These are phyloP conservation scores for Linderniella brevidens DNA, from an alignment of 257 asterid genomes.

Conservation along the genomic window DNA sequence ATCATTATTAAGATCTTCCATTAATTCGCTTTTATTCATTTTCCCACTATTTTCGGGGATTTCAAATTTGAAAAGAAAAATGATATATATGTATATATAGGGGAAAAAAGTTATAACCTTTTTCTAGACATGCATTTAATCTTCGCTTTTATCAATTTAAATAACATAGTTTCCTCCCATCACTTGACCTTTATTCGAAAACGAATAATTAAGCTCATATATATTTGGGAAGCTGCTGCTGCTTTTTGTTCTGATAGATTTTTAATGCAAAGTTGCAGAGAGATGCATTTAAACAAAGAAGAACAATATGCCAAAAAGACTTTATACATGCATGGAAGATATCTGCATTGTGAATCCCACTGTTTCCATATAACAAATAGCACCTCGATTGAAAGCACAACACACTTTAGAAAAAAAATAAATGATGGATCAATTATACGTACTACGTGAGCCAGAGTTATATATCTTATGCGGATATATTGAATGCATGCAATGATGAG, in stretches of 20 bases:
- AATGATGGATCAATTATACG: no score
- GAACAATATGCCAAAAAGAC: no score
- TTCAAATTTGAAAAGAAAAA: neutral
- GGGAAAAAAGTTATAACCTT: neutral
- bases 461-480: no score
- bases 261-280: neutral
- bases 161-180: slow-evolving; percentile 9
- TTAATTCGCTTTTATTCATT: neutral
- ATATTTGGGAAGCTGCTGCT: slow-evolving; percentile 15
- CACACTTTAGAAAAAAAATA: no score
- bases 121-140: slow-evolving; percentile 8
- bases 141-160: neutral
- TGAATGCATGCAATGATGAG: no score
- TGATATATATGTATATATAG: slow-evolving; percentile 3
- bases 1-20: no score
- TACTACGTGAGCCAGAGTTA: no score
- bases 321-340: no score
- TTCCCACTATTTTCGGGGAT: neutral
- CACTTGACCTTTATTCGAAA: slow-evolving; percentile 15
- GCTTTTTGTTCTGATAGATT: neutral
- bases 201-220: slow-evolving; percentile 10
- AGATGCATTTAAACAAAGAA: no score
- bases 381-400: no score
- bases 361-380: no score
- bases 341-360: no score